Evolutionary conservation across 1,284 basidiomycete genomes (phyloP).

Genomic region (Coniophora puteana): DNA sequence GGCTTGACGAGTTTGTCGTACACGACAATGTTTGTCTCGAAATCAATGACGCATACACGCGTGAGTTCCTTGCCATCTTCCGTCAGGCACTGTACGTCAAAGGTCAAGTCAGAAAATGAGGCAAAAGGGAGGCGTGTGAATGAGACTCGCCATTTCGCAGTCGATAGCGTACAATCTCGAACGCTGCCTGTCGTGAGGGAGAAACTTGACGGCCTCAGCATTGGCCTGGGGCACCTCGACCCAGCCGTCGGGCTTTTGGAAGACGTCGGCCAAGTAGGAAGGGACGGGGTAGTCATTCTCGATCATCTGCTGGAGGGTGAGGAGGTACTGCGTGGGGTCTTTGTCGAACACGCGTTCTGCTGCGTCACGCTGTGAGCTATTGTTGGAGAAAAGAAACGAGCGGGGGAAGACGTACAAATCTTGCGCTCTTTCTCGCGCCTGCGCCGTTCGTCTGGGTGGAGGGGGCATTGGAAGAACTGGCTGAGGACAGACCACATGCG

Average conservation of each 20-base stretch:
- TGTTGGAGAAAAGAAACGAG: not conserved
- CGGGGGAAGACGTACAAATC: slow-evolving; percentile 41
- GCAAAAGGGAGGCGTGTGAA: slow-evolving; percentile 4
- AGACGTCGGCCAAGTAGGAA: slow-evolving; percentile 70
- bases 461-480: slow-evolving; percentile 75
- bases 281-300: slow-evolving; percentile 89
- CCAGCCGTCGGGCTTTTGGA: slow-evolving; percentile 60
- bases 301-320: slow-evolving; percentile 81
- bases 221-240: slow-evolving; percentile 69
- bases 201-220: slow-evolving; percentile 23
- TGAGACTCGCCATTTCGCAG: slow-evolving; percentile 83
- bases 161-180: slow-evolving; percentile 70
- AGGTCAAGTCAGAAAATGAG: slow-evolving; percentile 5
- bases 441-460: slow-evolving; percentile 78
- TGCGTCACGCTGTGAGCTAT: slow-evolving; percentile 21
- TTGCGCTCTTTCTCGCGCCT: slow-evolving; percentile 52
- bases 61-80: slow-evolving; percentile 87
- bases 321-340: slow-evolving; percentile 67
- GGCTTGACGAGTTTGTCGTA: slow-evolving; percentile 90
- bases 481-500: slow-evolving; percentile 85
- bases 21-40: slow-evolving; percentile 61
- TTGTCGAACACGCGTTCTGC: slow-evolving; percentile 58
- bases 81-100: slow-evolving; percentile 64
- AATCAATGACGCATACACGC: slow-evolving; percentile 81
- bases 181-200: slow-evolving; percentile 23